Conservation (phyloP, 2,329 filamentous ascomycete species). For the Sporothrix brunneoviolacea region DNA sequence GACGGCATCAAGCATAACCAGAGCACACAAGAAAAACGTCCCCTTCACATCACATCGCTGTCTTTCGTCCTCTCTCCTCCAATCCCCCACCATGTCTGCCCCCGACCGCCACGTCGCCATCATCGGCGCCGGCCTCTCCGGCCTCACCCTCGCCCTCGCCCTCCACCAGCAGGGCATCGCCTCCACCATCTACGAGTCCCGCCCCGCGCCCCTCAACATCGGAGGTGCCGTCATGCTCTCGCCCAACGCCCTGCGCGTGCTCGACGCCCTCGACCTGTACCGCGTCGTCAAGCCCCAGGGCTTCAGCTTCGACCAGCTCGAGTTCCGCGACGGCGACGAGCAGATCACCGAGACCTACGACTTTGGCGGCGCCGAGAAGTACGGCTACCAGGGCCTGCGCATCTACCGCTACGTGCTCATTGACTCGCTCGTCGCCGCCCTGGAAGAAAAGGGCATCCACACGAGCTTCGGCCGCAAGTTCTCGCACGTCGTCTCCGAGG, state of each 20-base stretch:
- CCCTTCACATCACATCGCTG: too few relatives aligned
- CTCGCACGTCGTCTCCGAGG: too few relatives aligned
- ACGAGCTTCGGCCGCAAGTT: too few relatives aligned
- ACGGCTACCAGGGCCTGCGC: conserved; percentile 47
- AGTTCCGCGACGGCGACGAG: too few relatives aligned
- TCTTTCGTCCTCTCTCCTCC: too few relatives aligned
- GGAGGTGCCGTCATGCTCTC: conserved; percentile 54
- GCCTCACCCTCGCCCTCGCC: conserved; percentile 48
- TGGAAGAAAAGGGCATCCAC: conserved; percentile 34
- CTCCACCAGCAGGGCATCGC: conserved; percentile 45
- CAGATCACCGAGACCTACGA: conserved; percentile 39
- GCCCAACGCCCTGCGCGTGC: conserved; percentile 49
- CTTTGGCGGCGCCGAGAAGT: conserved; percentile 40
- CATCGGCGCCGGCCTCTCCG: conserved; percentile 22
- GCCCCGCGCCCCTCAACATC: conserved; percentile 36
- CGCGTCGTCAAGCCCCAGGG: too few relatives aligned
- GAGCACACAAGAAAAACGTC: too few relatives aligned
- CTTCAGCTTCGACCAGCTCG: too few relatives aligned
- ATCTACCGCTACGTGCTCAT: conserved; percentile 49
- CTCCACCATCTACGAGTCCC: conserved; percentile 47
- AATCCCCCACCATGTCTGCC: too few relatives aligned
- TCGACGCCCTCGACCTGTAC: too few relatives aligned
- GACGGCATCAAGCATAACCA: too few relatives aligned
- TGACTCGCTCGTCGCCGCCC: conserved; percentile 36
- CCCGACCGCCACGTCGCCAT: too few relatives aligned